These are phyloP conservation scores for Mycena vulgaris DNA, from an alignment of 768 basidiomycete species.

Conservation along the genomic window DNA sequence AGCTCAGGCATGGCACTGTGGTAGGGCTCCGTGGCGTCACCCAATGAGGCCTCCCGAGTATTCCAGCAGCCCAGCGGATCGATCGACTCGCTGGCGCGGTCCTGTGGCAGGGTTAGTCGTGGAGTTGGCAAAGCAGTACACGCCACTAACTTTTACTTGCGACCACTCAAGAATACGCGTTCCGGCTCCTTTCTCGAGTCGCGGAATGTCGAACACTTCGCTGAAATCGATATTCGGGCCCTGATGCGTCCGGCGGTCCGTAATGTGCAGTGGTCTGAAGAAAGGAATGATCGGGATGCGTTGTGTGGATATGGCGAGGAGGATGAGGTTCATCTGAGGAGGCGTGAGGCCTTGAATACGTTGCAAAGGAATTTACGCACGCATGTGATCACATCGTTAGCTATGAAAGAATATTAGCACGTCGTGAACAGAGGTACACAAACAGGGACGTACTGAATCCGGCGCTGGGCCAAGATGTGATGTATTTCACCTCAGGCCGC, in stretches of 20 bases:
- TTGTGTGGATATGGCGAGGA: constrained; percentile 49
- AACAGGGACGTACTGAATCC: constrained; percentile 26
- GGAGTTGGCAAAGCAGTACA: too few relatives aligned
- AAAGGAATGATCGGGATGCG: constrained; percentile 53
- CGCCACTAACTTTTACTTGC: constrained; percentile 46
- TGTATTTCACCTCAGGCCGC: constrained; percentile 24
- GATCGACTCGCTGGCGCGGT: constrained; percentile 32
- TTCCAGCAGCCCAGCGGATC: constrained; percentile 37
- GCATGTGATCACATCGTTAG: constrained; percentile 29
- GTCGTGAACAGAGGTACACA: too few relatives aligned
- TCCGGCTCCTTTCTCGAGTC: constrained; percentile 46
- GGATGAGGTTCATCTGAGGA: constrained; percentile 55
- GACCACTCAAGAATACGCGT: constrained; percentile 56
- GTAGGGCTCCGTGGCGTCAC: constrained; percentile 25
- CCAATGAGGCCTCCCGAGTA: constrained; percentile 20
- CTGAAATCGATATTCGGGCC: constrained; percentile 41
- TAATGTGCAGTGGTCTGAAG: constrained; percentile 46
- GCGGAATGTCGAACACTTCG: constrained; percentile 53
- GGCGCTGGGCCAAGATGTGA: constrained; percentile 27
- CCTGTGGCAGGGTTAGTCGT: too few relatives aligned
- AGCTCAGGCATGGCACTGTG: neutral
- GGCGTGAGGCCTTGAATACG: too few relatives aligned
- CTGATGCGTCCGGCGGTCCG: neutral
- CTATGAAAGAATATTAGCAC: neutral
- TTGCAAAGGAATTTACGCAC: too few relatives aligned